Base-by-base conservation (phyloP, 495 filamentous ascomycete genomes). In the Hypoxylon perforatum region DNA sequence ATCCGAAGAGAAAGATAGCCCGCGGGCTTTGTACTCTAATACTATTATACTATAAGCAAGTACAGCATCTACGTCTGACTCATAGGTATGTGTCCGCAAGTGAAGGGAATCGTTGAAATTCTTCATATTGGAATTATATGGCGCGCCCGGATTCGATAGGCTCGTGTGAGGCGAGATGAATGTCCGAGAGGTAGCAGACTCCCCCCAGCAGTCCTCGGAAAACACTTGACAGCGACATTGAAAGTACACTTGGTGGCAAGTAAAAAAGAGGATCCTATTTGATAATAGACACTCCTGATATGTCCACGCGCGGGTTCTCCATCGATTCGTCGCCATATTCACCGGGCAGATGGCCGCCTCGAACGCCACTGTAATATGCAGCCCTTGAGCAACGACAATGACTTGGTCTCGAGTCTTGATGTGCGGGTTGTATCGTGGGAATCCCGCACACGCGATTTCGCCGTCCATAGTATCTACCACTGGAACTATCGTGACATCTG, bases 201-300 rank as follows among this genome's bases (percentile, higher is more conserved):
- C 41, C 41, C 23, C 21, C 5, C 42, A 30, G 39, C 78, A 78
- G 0, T 56, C 57, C 1, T 39, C 52, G 22, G 75, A 78, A 39
- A 72, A 73, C 21, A 67, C 57, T 41, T 76, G 75, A 44, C 77
- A 76, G 50, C 78, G 54, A 39, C 54, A 57, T n/a, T 47, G 42
- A n/a, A 46, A 57, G 54, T 57, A 47, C 10, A 17, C 54, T 57
- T 57, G 54, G 4, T 38, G 44, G 22, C 30, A 38, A 0, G 54
- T 57, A 6, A 57, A 9, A 14, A 57, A 47, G 1, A 57, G 8
- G 28, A 47, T 47, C 11, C 54, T 46, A 30, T 39, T 25, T 10
- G 54, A 46, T 39, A 57, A 9, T 7, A 47, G 54, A 4, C 17
- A 35, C 18, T 57, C 54, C 14, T 57, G 54, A 15, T 57, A 57